A percentile compares a stretch with the other conserved stretches of the same genome.
Conservation (phyloP, 2,329 filamentous ascomycete genomes). For the Chaetomium globosum region DNA sequence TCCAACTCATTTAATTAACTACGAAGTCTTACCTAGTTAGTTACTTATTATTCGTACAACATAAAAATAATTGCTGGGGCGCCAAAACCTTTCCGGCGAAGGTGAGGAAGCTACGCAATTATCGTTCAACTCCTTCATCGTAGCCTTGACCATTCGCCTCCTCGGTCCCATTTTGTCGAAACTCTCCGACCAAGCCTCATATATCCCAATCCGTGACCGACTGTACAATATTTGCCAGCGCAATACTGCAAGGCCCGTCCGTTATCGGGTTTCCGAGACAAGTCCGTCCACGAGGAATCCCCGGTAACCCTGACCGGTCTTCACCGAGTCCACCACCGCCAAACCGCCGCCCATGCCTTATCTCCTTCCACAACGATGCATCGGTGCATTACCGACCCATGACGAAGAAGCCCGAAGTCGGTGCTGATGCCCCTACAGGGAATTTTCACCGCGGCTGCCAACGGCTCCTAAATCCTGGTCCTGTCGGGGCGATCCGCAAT, state of each 20-base stretch:
- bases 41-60: no score
- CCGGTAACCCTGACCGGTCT: slow-evolving; percentile 5
- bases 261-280: slow-evolving; percentile 19
- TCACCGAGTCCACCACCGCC: slow-evolving; percentile 1
- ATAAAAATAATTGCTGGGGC: neutral
- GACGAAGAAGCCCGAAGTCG: slow-evolving; percentile 33
- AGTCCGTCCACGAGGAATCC: neutral
- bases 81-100: neutral
- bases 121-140: neutral
- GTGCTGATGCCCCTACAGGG: slow-evolving; percentile 16
- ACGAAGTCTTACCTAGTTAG: no score
- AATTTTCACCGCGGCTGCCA: slow-evolving; percentile 24
- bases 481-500: slow-evolving; percentile 33
- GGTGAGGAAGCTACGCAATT: neutral
- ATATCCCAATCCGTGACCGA: neutral
- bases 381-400: slow-evolving; percentile 11
- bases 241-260: neutral
- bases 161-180: neutral
- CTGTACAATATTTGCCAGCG: neutral
- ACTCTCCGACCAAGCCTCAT: neutral
- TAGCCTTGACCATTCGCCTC: neutral
- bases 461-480: slow-evolving; percentile 30
- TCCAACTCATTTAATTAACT: no score
- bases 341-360: slow-evolving; percentile 25
- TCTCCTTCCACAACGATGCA: slow-evolving; percentile 19